Base-by-base conservation (phyloP, 1,284 basidiomycete species). In the Erythrobasidium hasegawianum region DNA sequence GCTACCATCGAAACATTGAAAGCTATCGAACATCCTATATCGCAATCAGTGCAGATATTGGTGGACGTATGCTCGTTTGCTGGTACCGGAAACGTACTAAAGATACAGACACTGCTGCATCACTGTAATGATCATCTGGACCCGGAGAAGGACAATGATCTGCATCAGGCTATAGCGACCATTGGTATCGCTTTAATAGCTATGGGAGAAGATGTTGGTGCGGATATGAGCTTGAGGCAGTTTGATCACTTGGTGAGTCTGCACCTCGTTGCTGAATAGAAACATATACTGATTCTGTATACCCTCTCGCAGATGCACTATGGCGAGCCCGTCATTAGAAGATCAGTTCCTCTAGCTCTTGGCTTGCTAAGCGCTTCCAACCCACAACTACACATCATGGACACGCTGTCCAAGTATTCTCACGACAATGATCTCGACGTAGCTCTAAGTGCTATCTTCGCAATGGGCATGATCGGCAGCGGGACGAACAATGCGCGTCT, bases 381-480 rank as follows among this genome's bases (percentile, higher is more conserved):
- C 79, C 96, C 96, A 16, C 89, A 91, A 78, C 83, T 97, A n/a
- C 83, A 89, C 29, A 89, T 98, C 70, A 86, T 99, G 72, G 96
- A 99, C 78, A 97, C 93, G 0, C 85, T 99, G 7, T 97, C 94
- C n/a, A 97, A 96, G 78, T 98, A 98, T 81, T 96, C 92, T 71
- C 96, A 99, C 81, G 96, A 99, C 81, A 94, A 89, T 75, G 96
- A 99, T 78, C 86, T 97, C 40, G 84, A 86, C 64, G 96, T 99
- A 14, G 96, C 95, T 0, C 84, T 94, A 64, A 98, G 97, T 75
- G 90, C 96, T 26, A 98, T 99, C 78, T 88, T 98, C 72, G 94
- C 95, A 1, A 98, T 99, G 95, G 96, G 96, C 73, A 83, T 99
- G 18, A 89, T 98, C 9, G 96, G 96, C 39, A 95, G 95, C 0